Percentiles rank a stretch among this genome's conserved stretches.
Conservation (phyloP, 306 rosid genomes). For the Glycine latifolia region DNA sequence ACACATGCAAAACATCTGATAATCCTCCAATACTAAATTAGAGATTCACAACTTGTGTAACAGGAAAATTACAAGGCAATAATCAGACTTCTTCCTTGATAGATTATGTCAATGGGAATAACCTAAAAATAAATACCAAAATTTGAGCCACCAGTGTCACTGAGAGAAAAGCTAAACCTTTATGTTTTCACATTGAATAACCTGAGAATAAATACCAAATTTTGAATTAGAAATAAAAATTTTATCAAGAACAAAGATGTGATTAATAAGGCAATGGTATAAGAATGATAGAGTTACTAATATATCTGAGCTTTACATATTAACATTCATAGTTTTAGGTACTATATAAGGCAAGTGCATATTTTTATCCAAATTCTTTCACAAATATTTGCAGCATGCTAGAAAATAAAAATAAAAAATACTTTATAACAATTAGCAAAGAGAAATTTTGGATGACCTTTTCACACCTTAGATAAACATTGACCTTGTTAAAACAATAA, state of each 20-base stretch:
- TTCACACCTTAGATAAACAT: neutral
- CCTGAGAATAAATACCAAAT: conserved; percentile 53
- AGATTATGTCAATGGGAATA: conserved; percentile 2
- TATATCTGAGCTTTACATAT: too few species aligned
- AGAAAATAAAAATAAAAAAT: neutral
- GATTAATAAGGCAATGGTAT: neutral
- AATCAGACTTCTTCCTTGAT: neutral
- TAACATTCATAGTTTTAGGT: neutral
- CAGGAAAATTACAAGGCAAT: too few species aligned
- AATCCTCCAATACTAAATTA: neutral
- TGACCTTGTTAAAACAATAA: conserved; percentile 11
- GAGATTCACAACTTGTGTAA: too few species aligned
- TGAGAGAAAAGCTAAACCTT: neutral
- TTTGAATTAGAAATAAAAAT: conserved; percentile 10
- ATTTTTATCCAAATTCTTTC: neutral
- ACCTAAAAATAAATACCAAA: too few species aligned
- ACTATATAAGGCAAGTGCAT: neutral
- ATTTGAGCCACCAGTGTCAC: too few species aligned
- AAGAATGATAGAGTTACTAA: too few species aligned
- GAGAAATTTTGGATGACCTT: conserved; percentile 2
- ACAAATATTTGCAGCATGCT: conserved; percentile 11
- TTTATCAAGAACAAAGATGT: neutral
- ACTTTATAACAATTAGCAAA: neutral
- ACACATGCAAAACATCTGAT: conserved; percentile 1
- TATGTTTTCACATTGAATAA: conserved; percentile 25